Percentiles rank a stretch among this genome's conserved stretches.
Conservation (phyloP, 2,329 filamentous ascomycete species). For the Cladophialophora bantiana region DNA sequence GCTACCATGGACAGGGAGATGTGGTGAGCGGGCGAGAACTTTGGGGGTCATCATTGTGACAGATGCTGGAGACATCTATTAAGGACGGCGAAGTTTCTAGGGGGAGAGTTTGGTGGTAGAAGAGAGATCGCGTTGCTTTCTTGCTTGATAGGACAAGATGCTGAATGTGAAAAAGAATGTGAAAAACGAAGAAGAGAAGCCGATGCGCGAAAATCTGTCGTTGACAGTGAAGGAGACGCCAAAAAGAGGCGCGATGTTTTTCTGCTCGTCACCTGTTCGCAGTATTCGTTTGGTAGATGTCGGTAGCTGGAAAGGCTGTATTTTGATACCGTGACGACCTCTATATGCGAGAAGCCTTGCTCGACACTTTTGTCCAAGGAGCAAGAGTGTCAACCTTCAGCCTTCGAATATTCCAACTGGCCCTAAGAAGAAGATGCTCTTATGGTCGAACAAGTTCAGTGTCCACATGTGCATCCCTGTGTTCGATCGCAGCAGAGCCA, state of each 20-base stretch:
- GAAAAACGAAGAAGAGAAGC: background rate
- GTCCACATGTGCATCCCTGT: slow-evolving; percentile 15
- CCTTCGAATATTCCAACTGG: no score
- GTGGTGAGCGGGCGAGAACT: background rate
- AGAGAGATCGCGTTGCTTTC: background rate
- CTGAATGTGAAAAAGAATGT: background rate
- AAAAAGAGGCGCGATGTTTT: background rate
- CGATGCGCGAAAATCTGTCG: background rate
- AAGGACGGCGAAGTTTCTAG: background rate
- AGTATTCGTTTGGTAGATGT: background rate
- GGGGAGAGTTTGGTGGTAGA: background rate
- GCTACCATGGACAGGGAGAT: background rate
- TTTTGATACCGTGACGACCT: background rate
- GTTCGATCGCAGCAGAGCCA: slow-evolving; percentile 12
- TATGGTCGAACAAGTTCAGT: slow-evolving; percentile 10
- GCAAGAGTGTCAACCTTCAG: background rate
- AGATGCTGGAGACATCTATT: background rate
- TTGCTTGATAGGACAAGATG: background rate
- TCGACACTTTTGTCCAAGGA: background rate
- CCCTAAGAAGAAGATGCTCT: background rate
- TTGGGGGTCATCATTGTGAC: background rate
- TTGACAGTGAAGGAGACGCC: background rate
- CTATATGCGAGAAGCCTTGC: background rate
- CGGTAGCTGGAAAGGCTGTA: background rate
- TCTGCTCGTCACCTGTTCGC: background rate